Evolutionary conservation across 129 eudicot genomes (phyloP), one percentile per base, ranked within the genome.

Genomic region (Solidago caesia): DNA sequence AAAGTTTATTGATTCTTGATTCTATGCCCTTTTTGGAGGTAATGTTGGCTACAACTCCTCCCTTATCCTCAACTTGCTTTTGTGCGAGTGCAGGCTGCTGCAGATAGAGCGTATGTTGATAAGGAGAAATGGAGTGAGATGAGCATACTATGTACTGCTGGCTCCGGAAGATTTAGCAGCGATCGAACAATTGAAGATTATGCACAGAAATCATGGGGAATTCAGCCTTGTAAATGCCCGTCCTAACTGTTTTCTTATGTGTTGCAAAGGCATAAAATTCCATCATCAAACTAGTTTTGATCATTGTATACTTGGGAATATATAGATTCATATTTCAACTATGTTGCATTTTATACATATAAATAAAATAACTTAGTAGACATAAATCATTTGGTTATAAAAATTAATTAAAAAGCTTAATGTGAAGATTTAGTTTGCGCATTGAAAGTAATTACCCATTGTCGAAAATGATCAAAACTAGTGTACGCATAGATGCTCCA

Each of bases 201-300:
- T 60, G 90, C 87, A 11, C 63, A 83, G 52, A 60, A 83, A 42
- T 82, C 87, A 39, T 86, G 87, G 90, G 87, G 85, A 62, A 74
- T 86, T n/a, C 76, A 86, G 46, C 87, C 90, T n/a, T 86, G 90
- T 79, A 86, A 83, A 83, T 86, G 83, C 48, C 87, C 87, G 64
- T 83, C 74, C 63, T 86, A 77, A 80, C 76, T 12, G 64, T 70
- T 76, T 75, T n/a, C 72, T 62, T 48, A 5, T 61, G 45, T 70
- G 64, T 64, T 69, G 71, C 16, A 57, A 60, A 25, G 46, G 76
- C 75, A 47, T 11, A 10, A 60, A 14, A 64, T 43, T 78, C 33
- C 64, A 45, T 71, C 68, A 77, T 47, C 8, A 11, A 44, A 78
- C 42, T 63, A 52, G 58, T 52, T 71, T 41, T 62, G 39, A 52